Percentiles rank a stretch among this genome's conserved stretches.
Conservation (phyloP, 257 asterid genomes). For the Solanum chmielewskii region DNA sequence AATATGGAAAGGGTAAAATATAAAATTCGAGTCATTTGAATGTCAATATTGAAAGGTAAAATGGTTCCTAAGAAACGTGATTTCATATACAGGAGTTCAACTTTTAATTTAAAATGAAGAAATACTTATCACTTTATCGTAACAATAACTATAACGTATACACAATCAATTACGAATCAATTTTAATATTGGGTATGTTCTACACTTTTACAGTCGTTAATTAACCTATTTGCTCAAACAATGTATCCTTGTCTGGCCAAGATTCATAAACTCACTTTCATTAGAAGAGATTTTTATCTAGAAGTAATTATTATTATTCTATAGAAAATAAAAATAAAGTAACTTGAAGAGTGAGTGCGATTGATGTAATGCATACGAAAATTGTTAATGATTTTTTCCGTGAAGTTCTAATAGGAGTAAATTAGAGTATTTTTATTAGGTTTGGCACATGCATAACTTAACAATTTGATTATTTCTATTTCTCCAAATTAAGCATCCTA, state of each 20-base stretch:
- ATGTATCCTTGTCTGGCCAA: not conserved
- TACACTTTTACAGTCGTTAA: not conserved
- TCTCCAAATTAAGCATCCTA: not conserved
- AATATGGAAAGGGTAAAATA: no score
- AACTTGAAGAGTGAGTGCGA: not conserved
- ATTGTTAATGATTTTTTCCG: not conserved
- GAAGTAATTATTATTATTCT: not conserved
- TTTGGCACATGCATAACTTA: not conserved
- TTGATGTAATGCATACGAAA: not conserved
- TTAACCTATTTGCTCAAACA: not conserved
- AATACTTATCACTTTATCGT: not conserved
- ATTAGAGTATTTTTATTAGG: not conserved
- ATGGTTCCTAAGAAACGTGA: accelerated
- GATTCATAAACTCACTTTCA: constrained; percentile 1
- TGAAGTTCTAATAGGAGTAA: not conserved
- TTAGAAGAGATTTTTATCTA: not conserved
- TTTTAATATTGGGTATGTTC: not conserved
- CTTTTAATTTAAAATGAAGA: not conserved
- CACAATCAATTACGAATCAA: not conserved
- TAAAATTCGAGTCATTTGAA: no score
- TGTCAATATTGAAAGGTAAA: not conserved
- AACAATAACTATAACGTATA: not conserved
- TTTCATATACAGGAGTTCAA: accelerated
- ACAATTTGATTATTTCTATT: not conserved
- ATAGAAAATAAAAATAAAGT: not conserved